These are phyloP conservation scores for Hygrocybe punicea DNA, from an alignment of 768 basidiomycete species.

Conservation along the genomic window DNA sequence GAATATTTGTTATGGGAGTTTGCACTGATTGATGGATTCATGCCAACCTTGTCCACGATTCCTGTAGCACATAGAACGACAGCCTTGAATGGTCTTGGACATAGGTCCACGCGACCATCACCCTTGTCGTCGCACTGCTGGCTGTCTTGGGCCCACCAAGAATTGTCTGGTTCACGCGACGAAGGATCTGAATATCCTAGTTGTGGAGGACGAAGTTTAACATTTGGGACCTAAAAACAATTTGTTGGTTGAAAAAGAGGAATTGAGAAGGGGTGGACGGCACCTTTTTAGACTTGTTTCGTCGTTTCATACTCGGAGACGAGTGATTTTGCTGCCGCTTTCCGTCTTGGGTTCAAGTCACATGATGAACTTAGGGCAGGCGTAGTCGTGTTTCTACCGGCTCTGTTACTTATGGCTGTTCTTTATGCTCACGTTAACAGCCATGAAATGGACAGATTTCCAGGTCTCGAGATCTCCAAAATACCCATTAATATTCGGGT, in stretches of 20 bases:
- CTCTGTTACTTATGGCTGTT: background rate
- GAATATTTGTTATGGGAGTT: background rate
- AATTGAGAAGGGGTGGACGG: background rate
- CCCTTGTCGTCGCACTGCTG: constrained; percentile 42
- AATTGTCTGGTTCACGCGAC: constrained; percentile 28
- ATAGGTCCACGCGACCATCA: constrained; percentile 43
- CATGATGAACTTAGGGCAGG: constrained; percentile 1
- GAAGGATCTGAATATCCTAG: constrained; percentile 31
- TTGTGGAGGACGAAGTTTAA: constrained; percentile 70
- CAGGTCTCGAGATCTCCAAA: no score
- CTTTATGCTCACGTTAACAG: no score
- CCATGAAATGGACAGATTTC: no score
- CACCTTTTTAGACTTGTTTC: constrained; percentile 70
- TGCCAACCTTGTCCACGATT: constrained; percentile 61
- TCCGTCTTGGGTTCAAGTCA: background rate
- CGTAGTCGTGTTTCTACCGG: background rate
- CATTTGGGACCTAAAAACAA: constrained; percentile 65
- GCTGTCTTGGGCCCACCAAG: constrained; percentile 47
- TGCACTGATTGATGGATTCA: background rate
- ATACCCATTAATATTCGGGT: no score
- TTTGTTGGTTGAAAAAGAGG: background rate
- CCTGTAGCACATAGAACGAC: constrained; percentile 74
- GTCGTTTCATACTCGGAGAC: constrained; percentile 40
- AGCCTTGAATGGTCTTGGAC: constrained; percentile 66
- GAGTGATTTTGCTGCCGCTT: background rate